These are phyloP conservation scores for Volvariella surrecta DNA, from an alignment of 1,284 basidiomycete species.

Conservation along the genomic window DNA sequence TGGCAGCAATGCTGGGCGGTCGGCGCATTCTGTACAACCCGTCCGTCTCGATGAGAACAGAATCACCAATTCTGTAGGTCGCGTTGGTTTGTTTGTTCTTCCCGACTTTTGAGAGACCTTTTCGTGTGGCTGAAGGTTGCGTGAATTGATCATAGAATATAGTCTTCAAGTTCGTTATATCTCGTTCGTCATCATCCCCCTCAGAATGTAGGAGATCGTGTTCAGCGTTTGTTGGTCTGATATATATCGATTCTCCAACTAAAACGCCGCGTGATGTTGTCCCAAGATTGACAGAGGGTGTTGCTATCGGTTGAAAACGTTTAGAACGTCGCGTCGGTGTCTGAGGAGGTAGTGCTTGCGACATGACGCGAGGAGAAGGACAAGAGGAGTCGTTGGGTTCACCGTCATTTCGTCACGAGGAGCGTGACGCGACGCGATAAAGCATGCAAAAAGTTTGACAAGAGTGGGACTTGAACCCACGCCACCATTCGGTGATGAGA, in stretches of 20 bases:
- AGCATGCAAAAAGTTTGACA: slow-evolving; percentile 20
- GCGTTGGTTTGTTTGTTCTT: background rate
- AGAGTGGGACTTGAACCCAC: slow-evolving; percentile 36
- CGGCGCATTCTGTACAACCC: slow-evolving; percentile 25
- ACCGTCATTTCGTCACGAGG: too few species aligned
- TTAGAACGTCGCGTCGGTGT: slow-evolving; percentile 40
- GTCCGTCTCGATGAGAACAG: slow-evolving; percentile 52
- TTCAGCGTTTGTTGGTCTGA: slow-evolving; percentile 26
- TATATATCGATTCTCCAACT: slow-evolving; percentile 29
- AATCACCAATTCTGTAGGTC: slow-evolving; percentile 51
- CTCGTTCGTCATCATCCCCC: slow-evolving; percentile 21
- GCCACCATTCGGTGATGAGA: slow-evolving; percentile 29
- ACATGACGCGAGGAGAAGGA: background rate
- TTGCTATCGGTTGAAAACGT: slow-evolving; percentile 42
- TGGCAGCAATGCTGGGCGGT: slow-evolving; percentile 54
- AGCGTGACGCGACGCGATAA: background rate
- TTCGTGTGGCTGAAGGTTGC: background rate
- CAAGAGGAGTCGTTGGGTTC: too few species aligned
- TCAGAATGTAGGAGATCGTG: slow-evolving; percentile 26
- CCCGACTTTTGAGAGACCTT: background rate
- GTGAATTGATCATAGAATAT: slow-evolving; percentile 31
- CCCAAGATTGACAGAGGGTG: slow-evolving; percentile 25
- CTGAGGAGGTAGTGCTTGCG: slow-evolving; percentile 10
- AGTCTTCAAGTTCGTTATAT: slow-evolving; percentile 22
- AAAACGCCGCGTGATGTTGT: slow-evolving; percentile 26